Base-by-base conservation (phyloP, 345 rosid genomes). In the Sapria himalayana region DNA sequence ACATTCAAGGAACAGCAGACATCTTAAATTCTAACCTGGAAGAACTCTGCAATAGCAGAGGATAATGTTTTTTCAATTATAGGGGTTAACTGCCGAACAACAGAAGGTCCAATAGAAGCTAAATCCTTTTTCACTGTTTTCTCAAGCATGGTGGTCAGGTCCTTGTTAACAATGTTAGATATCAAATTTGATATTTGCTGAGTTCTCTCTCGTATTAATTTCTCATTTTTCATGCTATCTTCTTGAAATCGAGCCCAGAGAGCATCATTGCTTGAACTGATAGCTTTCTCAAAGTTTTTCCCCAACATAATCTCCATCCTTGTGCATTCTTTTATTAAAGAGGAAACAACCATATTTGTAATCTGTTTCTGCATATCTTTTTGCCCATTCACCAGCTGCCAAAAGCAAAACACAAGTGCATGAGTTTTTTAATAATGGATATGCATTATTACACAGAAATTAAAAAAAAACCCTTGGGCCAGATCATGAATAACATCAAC, bases 361-460 rank as follows among this genome's bases (percentile, higher is more conserved):
- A 81, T 58, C 60, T 81, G 96, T 55, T 60, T 85, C 69, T 78
- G 76, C 81, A 75, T 57, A 56, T 81, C 96, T 58, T 64, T 85
- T 53, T 75, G 94, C 27, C 62, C 38, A 24, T 47, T 49, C 70
- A 75, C 13, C 33, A 81, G 27, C 96, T 81, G 72, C 50, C 60
- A 46, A 31, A 34, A 38, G 25, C 29, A 46, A 37, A 14, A 21
- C 18, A n/a, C 22, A 29, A 9, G 12, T 15, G 14, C 22, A 21
- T 19, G 16, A 19, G 3, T 27, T n/a, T 15, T 37, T 25, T 31
- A 49, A n/a, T n/a, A n/a, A n/a, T n/a, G n/a, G n/a, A n/a, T n/a
- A n/a, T n/a, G n/a, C n/a, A n/a, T n/a, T n/a, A n/a, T n/a, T n/a
- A n/a, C n/a, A n/a, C n/a, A n/a, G n/a, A n/a, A n/a, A n/a, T n/a